Percentiles rank a stretch among this genome's conserved stretches.
Conservation (phyloP, 495 filamentous ascomycete species). For the Annulohypoxylon maeteangense region DNA sequence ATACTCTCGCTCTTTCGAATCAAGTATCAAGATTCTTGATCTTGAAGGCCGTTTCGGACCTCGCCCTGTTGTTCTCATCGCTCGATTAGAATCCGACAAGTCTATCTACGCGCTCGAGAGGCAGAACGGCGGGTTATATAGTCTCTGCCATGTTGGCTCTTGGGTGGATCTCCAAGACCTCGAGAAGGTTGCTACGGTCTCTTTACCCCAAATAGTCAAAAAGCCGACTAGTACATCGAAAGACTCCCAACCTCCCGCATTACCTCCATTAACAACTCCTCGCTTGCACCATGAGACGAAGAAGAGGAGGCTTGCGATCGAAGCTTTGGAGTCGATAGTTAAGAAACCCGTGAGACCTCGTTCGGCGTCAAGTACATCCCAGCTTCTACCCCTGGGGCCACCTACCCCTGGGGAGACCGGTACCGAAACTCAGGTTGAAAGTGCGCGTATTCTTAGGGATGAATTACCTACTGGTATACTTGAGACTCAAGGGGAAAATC, state of each 20-base stretch:
- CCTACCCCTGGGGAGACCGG: slow-evolving; percentile 18
- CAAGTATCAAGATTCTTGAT: slow-evolving; percentile 71
- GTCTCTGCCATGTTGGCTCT: slow-evolving; percentile 72
- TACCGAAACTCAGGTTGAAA: slow-evolving; percentile 11
- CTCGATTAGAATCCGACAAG: slow-evolving; percentile 66
- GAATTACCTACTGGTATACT: not conserved
- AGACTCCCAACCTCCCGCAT: slow-evolving; percentile 9
- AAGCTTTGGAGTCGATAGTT: slow-evolving; percentile 61
- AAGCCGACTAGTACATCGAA: slow-evolving; percentile 13
- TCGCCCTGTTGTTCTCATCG: slow-evolving; percentile 71
- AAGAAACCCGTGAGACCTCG: slow-evolving; percentile 50
- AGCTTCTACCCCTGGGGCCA: slow-evolving; percentile 26
- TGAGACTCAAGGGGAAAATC: slow-evolving; percentile 14
- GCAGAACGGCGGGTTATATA: slow-evolving; percentile 73
- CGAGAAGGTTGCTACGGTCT: slow-evolving; percentile 53
- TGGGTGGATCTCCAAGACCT: slow-evolving; percentile 69
- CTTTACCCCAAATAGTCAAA: slow-evolving; percentile 43
- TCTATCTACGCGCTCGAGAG: slow-evolving; percentile 77
- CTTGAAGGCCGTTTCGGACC: slow-evolving; percentile 62
- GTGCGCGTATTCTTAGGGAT: slow-evolving; percentile 17
- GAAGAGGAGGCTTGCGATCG: slow-evolving; percentile 63
- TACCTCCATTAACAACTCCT: slow-evolving; percentile 48
- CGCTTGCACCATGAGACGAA: slow-evolving; percentile 57
- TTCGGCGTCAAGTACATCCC: slow-evolving; percentile 44
- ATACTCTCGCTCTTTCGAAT: slow-evolving; percentile 65